Evolutionary conservation across 129 eudicot species (phyloP).

Genomic region (Flaveria bidentis): DNA sequence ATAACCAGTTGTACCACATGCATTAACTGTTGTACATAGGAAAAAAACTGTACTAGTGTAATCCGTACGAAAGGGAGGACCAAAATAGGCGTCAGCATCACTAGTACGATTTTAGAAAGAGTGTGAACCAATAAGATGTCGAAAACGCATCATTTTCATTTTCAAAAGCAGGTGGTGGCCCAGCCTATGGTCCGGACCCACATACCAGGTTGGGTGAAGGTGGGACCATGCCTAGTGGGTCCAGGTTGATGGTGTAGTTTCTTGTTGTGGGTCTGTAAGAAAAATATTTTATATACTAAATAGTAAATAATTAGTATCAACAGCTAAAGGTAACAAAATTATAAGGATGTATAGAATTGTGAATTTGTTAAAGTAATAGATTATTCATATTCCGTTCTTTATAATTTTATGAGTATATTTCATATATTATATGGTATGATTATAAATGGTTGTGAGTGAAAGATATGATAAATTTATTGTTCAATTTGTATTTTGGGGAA

Average conservation of each 20-base stretch:
- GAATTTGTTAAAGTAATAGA: too few species aligned
- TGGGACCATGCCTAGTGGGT: background rate
- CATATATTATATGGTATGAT: too few species aligned
- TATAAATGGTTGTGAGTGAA: too few species aligned
- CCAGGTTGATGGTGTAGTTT: background rate
- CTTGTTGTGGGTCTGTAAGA: too few species aligned
- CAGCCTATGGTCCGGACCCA: slow-evolving; percentile 29
- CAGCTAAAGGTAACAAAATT: too few species aligned
- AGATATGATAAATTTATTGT: too few species aligned
- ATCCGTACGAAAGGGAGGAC: slow-evolving; percentile 21
- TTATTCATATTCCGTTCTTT: too few species aligned
- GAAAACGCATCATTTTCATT: slow-evolving; percentile 55
- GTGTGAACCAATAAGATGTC: slow-evolving; percentile 50
- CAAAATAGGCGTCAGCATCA: slow-evolving; percentile 22
- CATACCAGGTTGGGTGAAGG: background rate
- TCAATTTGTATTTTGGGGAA: too few species aligned
- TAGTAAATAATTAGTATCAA: too few species aligned
- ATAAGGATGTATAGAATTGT: too few species aligned
- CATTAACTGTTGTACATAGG: slow-evolving; percentile 3
- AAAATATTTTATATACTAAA: too few species aligned
- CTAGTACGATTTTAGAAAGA: slow-evolving; percentile 9
- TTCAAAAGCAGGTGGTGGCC: slow-evolving; percentile 26
- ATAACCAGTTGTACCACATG: background rate
- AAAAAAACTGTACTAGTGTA: background rate
- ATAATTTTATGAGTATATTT: too few species aligned